phyloP scores from a whole-genome alignment of 495 filamentous ascomycete species.

The Friedmanniomyces endolithicus region DNA sequence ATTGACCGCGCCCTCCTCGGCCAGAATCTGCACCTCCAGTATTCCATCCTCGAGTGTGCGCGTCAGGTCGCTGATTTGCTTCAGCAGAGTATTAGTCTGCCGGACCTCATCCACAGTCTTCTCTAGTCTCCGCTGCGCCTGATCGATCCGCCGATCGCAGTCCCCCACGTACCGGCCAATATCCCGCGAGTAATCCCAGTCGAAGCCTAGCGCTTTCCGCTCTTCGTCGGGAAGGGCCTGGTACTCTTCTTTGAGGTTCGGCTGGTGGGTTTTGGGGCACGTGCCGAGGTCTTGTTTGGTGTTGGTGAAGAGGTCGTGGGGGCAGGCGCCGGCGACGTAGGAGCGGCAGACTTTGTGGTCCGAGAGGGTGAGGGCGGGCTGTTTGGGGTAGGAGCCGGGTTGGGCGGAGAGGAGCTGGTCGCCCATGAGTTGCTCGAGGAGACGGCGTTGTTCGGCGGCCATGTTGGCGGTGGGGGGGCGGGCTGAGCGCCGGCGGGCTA shows the following conservation, averaged over 20 bases:
- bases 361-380: constrained; percentile 70
- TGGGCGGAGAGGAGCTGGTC: constrained; percentile 69
- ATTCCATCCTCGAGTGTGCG: constrained; percentile 71
- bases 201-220: constrained; percentile 73
- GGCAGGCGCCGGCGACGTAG: constrained; percentile 86
- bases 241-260: constrained; percentile 79
- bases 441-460: constrained; percentile 90
- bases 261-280: constrained; percentile 82
- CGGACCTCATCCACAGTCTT: constrained; percentile 97
- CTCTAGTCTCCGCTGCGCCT: constrained; percentile 78
- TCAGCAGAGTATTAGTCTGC: constrained; percentile 89
- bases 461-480: constrained; percentile 34
- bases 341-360: constrained; percentile 93
- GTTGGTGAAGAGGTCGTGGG: constrained; percentile 99
- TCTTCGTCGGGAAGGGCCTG: constrained; percentile 52
- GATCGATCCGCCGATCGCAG: constrained; percentile 87
- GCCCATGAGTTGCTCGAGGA: constrained; percentile 61
- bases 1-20: constrained; percentile 66
- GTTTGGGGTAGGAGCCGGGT: constrained; percentile 49
- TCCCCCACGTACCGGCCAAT: constrained; percentile 93
- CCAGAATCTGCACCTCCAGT: constrained; percentile 73
- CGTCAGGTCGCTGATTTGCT: constrained; percentile 72
- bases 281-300: constrained; percentile 94
- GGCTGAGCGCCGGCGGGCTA: neutral
- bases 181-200: constrained; percentile 92